phyloP scores from a whole-genome alignment of 305 asterid species.

The Fraxinus ornus region DNA sequence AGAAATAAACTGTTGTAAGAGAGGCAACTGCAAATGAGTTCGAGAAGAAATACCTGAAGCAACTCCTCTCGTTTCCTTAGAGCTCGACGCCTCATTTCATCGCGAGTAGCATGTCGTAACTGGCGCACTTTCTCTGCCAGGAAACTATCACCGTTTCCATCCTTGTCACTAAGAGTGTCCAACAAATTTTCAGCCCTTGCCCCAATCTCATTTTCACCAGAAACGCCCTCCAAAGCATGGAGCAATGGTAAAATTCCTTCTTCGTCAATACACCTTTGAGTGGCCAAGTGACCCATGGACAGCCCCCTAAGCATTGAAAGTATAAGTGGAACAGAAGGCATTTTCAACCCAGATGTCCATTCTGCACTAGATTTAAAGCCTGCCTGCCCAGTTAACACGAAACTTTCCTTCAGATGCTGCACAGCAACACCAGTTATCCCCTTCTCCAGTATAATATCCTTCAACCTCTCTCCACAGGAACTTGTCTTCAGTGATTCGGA shows the following conservation, averaged over 20 bases:
- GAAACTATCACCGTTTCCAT: slow-evolving; percentile 83
- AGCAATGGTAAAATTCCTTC: slow-evolving; percentile 90
- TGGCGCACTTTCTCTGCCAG: slow-evolving; percentile 75
- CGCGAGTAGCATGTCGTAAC: slow-evolving; percentile 85
- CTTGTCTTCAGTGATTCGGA: slow-evolving; percentile 95
- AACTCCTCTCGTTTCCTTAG: slow-evolving; percentile 81
- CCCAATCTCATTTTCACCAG: slow-evolving; percentile 97
- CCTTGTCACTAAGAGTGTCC: slow-evolving; percentile 90
- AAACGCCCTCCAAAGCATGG: slow-evolving; percentile 92
- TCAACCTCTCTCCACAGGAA: slow-evolving; percentile 97
- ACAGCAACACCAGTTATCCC: slow-evolving; percentile 85
- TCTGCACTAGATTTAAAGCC: slow-evolving; percentile 73
- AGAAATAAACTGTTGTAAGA: background rate
- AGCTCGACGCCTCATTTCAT: slow-evolving; percentile 97
- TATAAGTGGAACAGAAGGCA: slow-evolving; percentile 89
- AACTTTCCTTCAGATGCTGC: slow-evolving; percentile 73
- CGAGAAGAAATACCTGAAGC: slow-evolving; percentile 64
- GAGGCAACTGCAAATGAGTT: slow-evolving; percentile 17
- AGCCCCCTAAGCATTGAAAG: slow-evolving; percentile 95
- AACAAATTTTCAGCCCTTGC: slow-evolving; percentile 97
- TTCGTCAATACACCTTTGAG: slow-evolving; percentile 78
- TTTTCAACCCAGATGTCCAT: slow-evolving; percentile 76
- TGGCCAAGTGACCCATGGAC: slow-evolving; percentile 92
- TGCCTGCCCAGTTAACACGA: slow-evolving; percentile 70
- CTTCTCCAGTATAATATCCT: slow-evolving; percentile 93